Base-by-base conservation (phyloP, 164 flowering plant species). In the Stephania yunnanensis region DNA sequence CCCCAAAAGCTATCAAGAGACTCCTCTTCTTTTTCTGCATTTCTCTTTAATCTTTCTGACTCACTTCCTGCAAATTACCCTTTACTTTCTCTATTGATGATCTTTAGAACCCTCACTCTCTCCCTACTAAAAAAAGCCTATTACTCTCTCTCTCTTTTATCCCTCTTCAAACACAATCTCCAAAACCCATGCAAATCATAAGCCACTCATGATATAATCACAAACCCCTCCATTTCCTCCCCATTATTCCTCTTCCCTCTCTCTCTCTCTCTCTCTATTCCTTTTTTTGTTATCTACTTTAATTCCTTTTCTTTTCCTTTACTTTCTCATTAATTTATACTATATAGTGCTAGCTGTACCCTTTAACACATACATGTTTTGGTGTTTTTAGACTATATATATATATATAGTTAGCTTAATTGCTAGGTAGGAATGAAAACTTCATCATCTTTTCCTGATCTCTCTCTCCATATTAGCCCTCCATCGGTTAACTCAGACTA, bases 131-230 rank as follows among this genome's bases (percentile, higher is more conserved):
- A 10, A 50, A 50, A 50, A 50, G 55, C 71, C 53, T 67, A 9
- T 17, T 20, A 9, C 20, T 73, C 70, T 42, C 65, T 10, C 78
- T 69, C 71, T 25, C 25, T 25, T 25, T 69, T 55, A 12, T 55
- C 50, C 44, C 66, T 74, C 79, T 72, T 72, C 77, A 42, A 48
- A 36, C 42, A 36, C n/a, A 63, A 48, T 13, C 46, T n/a, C 1
- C 73, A 75, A 71, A 75, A 74, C 70, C 74, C 84, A 85, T 80
- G 87, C 89, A 89, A 89, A 94, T 94, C 92, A 94, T 90, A 80
- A 81, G 87, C 75, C 83, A 92, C 92, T 94, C 92, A 92, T 92
- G 90, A 90, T 75, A 79, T 87, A 86, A 94, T 87, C 86, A 89
- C 80, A 70, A 71, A 80, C 68, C 73, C 53, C 72, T 69, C 71